Base-by-base conservation (phyloP, 169 alveolate genomes). In the Eimeria necatrix region DNA sequence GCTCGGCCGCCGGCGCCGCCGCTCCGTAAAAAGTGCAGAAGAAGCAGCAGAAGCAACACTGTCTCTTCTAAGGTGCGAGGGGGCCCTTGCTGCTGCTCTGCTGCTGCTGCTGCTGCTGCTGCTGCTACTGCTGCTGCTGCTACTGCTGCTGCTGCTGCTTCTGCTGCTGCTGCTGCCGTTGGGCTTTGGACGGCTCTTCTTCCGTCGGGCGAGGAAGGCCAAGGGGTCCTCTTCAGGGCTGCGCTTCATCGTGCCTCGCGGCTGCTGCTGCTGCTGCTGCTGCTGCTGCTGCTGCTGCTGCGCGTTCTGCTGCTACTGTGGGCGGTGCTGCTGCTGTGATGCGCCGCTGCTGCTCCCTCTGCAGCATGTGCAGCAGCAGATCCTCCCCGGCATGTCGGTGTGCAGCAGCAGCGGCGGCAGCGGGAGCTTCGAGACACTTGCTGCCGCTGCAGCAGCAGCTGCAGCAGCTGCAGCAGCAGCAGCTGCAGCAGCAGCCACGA, bases 171-270 rank as follows among this genome's bases (percentile, higher is more conserved):
- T 61, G 51, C 41, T 26, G 60, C 60, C 10, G 68, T 5, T 3
- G 12, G 73, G 83, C 22, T 22, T 59, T 1, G 32, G 76, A 4
- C 71, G 41, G 52, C 32, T 46, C 24, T 89, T 89, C 74, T 73
- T 89, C 48, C 88, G 49, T 41, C 88, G 41, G 60, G 94, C 94
- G 60, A 89, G 87, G 78, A 89, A 89, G 68, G 94, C 94, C 61
- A 89, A 83, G n/a, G 94, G 94, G 80, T 89, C 94, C 22, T 73
- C 88, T 24, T 81, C 94, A 12, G 89, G 56, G 70, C 86, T 24
- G 53, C 94, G 94, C 64, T 87, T 87, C 94, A 87, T 87, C 18
- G 86, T 49, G 86, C 8, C 49, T 24, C 48, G 22, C 16, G 52
- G 26, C 76, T 24, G 76, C 52, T 83, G 91, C 76, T 53, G 91